Base-by-base conservation (phyloP, 805 yeast genomes). In the Isabelozyma heimii region DNA sequence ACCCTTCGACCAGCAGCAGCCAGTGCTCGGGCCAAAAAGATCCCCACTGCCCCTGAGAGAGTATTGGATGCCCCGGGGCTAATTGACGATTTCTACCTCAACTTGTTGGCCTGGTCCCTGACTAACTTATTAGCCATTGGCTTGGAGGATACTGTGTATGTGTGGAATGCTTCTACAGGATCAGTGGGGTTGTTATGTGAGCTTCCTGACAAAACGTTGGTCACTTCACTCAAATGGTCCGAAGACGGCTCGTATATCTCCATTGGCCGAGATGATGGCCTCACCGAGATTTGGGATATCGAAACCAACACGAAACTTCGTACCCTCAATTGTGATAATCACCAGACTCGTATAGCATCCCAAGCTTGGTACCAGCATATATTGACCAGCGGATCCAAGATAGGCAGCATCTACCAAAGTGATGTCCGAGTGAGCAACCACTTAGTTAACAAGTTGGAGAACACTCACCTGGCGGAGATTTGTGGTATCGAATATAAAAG, bases 51-150 rank as follows among this genome's bases (percentile, higher is more conserved):
- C 33, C 98, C 99, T 1, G 97, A 89, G 55, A 80, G 96, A 53
- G 96, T 94, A 1, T 75, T 94, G 39, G 99, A 94, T 69, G 99
- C 98, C 0, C 99, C 99, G 0, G 97, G 97, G 0, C 78, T 91
- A 49, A 79, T 86, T 17, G 97, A 94, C 66, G 99, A 94, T 70
- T 94, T 91, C 66, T 94, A 92, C 65, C 76, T 91, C 47, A 91
- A 91, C 61, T 73, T 92, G 39, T 66, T 94, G 46, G 83, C 91
- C 52, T 94, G 99, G 98, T 91, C 97, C 7, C 72, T 73, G 54
- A 82, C 84, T 28, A 90, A 92, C 65, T 73, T 85, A 41, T 73
- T 94, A 30, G 97, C 97, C 1, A 87, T 94, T 61, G 99, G 97
- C 1, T 73, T 94, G 45, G 96, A 87, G 47, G 83, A 81, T 48